Evolutionary conservation across 495 filamentous ascomycete genomes (phyloP), one percentile per base, ranked within the genome.

Genomic region (Penicillium soppii): DNA sequence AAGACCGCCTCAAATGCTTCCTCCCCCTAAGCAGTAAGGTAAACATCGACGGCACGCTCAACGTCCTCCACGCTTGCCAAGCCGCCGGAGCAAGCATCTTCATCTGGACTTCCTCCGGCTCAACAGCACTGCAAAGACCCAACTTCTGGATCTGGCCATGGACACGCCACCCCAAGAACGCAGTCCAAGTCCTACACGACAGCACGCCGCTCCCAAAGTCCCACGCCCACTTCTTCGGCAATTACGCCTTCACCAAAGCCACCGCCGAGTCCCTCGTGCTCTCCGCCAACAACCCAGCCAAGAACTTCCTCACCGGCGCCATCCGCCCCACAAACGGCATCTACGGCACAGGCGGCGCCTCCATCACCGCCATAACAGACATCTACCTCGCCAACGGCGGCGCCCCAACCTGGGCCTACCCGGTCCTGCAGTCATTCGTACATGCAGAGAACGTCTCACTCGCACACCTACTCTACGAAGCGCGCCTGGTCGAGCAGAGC

Each of bases 381-480:
- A 64, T 56, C 47, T 76, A 66, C 55, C 58, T 64, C 20, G 52
- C 57, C 16, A 50, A 27, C 7, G 62, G 66, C 7, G 64, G 65
- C 12, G 54, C 38, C 50, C 74, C 78, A 41, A 73, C 72, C 23
- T 84, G 79, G 80, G 65, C 69, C 1, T 49, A 53, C 7, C 66
- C 72, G 22, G 65, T 79, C n/a, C 68, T 78, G 2, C 80, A 84
- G 52, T 77, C 67, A 54, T 82, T 82, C 37, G 76, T 79, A 27
- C 79, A 82, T 51, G 79, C 78, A 26, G 73, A 75, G 48, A 83
- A 84, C 58, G 77, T 79, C 17, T 78, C 79, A 1, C 62, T 82
- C 47, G 79, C 79, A 4, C 81, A 84, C 42, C 66, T 84, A n/a
- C 62, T 81, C n/a, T 78, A 82, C 38, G 82, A 85, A 53, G 73